Conservation (phyloP, 2,329 filamentous ascomycete species). For the Emmonsia crescens region DNA sequence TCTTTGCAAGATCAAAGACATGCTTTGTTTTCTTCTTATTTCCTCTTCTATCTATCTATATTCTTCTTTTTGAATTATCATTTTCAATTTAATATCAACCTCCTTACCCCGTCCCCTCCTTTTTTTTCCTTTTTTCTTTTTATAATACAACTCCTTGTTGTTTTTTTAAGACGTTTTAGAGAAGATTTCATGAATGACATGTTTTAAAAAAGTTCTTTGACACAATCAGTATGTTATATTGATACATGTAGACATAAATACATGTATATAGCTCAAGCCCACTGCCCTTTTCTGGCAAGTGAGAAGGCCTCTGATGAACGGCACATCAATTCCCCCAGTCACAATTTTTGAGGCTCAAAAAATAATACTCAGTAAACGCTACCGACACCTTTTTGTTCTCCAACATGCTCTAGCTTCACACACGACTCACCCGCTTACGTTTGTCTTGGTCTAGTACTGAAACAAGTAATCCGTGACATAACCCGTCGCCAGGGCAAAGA, state of each 20-base stretch:
- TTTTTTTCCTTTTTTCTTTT: neutral
- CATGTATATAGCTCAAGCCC: neutral
- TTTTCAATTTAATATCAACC: neutral
- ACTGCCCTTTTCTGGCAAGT: neutral
- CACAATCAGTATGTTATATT: neutral
- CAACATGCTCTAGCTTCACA: neutral
- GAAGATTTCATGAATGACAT: neutral
- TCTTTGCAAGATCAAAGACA: neutral
- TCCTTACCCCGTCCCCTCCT: too few relatives aligned
- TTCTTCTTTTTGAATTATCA: neutral
- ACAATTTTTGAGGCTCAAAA: neutral
- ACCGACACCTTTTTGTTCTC: neutral
- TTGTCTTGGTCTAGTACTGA: too few relatives aligned
- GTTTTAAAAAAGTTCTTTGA: neutral
- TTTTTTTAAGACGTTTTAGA: neutral
- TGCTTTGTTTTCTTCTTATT: neutral
- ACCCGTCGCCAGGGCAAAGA: constrained; percentile 20
- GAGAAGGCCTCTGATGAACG: neutral
- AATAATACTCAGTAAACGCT: neutral
- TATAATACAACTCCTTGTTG: neutral
- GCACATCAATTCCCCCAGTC: too few relatives aligned
- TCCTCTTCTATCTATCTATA: neutral
- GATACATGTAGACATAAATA: neutral
- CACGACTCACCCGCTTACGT: too few relatives aligned
- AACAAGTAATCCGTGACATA: constrained; percentile 16